phyloP scores from a whole-genome alignment of 352 stramenopile genomes.

The Phytophthora europaea region DNA sequence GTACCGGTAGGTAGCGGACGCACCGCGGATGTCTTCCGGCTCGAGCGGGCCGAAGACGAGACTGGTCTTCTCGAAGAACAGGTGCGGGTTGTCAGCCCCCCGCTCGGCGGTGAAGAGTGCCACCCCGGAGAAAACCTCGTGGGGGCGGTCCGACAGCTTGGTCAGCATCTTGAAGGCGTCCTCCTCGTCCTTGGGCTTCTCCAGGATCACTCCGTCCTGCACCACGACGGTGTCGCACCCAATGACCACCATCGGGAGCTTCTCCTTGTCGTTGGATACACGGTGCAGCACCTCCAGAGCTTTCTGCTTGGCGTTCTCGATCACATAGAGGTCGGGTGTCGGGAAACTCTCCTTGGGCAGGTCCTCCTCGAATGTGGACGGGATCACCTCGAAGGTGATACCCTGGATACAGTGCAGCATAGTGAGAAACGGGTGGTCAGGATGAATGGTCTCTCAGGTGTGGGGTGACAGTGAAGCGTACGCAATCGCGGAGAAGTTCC shows the following conservation, averaged over 20 bases:
- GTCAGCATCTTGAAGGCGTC: slow-evolving; percentile 87
- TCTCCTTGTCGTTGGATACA: slow-evolving; percentile 27
- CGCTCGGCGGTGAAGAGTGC: slow-evolving; percentile 67
- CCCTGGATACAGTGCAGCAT: slow-evolving; percentile 43
- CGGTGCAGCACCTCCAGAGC: slow-evolving; percentile 76
- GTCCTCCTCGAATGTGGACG: slow-evolving; percentile 87
- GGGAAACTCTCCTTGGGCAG: slow-evolving; percentile 77
- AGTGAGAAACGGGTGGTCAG: not conserved
- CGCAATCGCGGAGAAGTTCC: slow-evolving; percentile 78
- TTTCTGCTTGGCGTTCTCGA: slow-evolving; percentile 85
- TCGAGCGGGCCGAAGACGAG: slow-evolving; percentile 70
- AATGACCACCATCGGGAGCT: slow-evolving; percentile 63
- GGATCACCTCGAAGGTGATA: slow-evolving; percentile 80
- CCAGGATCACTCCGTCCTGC: slow-evolving; percentile 85
- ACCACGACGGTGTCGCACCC: slow-evolving; percentile 93
- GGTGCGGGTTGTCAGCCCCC: slow-evolving; percentile 55
- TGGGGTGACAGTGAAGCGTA: slow-evolving; percentile 35
- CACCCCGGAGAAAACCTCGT: slow-evolving; percentile 93
- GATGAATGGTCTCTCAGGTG: not conserved
- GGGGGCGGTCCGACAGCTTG: slow-evolving; percentile 70
- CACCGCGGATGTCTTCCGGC: slow-evolving; percentile 70
- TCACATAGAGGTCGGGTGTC: slow-evolving; percentile 76
- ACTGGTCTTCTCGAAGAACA: slow-evolving; percentile 79
- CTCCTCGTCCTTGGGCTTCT: slow-evolving; percentile 89
- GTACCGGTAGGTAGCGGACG: slow-evolving; percentile 2